Conservation (phyloP, 345 rosid genomes). For the Acer campestre region DNA sequence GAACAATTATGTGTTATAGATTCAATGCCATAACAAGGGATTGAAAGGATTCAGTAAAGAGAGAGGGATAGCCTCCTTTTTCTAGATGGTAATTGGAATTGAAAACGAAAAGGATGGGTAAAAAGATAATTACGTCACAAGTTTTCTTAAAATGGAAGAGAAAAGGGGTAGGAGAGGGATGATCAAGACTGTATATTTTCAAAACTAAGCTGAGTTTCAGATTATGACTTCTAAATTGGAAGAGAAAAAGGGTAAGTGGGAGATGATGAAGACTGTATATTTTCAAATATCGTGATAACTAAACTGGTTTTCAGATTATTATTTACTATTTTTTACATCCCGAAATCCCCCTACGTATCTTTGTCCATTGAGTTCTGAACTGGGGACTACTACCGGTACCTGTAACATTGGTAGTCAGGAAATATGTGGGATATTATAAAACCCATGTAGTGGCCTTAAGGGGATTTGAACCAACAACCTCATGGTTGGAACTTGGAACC, state of each 20-base stretch:
- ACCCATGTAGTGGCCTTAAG: neutral
- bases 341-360: neutral
- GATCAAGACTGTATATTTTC: neutral
- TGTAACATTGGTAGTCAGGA: neutral
- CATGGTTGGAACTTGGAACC: neutral
- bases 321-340: neutral
- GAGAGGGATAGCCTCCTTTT: neutral
- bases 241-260: neutral
- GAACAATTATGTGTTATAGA: slow-evolving; percentile 1
- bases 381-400: neutral
- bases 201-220: neutral
- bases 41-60: neutral
- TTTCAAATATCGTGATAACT: neutral
- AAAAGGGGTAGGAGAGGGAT: neutral
- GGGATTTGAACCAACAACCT: neutral
- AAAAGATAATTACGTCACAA: no score
- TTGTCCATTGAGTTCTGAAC: neutral
- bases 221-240: neutral
- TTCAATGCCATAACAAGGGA: neutral
- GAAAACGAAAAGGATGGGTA: neutral
- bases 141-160: neutral
- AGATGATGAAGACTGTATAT: neutral
- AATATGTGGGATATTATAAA: neutral
- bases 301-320: neutral
- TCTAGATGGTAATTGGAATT: neutral